These are phyloP conservation scores for Trichoderma cornu-damae DNA, from an alignment of 2,329 filamentous ascomycete genomes.

Conservation along the genomic window DNA sequence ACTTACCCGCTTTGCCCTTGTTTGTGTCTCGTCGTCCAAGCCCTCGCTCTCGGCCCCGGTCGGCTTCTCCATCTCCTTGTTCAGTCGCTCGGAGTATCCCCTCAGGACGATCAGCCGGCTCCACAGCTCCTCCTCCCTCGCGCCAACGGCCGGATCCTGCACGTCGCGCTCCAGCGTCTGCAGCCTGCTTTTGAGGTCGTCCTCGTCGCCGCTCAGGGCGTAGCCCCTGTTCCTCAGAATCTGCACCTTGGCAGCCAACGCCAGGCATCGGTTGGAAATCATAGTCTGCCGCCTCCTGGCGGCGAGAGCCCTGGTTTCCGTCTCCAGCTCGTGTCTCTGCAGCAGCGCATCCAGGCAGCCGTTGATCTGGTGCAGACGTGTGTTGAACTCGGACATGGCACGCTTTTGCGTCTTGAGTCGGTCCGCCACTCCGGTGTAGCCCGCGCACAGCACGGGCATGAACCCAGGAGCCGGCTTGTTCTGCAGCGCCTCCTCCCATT, in stretches of 20 bases:
- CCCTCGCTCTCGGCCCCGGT: slow-evolving; percentile 51
- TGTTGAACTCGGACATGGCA: slow-evolving; percentile 64
- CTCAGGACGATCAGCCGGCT: slow-evolving; percentile 70
- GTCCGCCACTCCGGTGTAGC: slow-evolving; percentile 66
- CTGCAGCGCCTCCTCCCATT: slow-evolving; percentile 79
- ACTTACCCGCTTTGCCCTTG: slow-evolving; percentile 68
- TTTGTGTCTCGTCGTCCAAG: slow-evolving; percentile 64
- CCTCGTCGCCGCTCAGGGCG: slow-evolving; percentile 72
- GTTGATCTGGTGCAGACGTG: slow-evolving; percentile 74
- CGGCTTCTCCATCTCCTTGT: slow-evolving; percentile 67
- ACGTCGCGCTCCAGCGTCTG: slow-evolving; percentile 62
- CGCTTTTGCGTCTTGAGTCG: slow-evolving; percentile 68
- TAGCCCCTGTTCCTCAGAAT: slow-evolving; percentile 77
- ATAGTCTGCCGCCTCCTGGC: slow-evolving; percentile 67
- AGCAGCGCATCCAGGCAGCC: slow-evolving; percentile 65
- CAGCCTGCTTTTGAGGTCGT: slow-evolving; percentile 69
- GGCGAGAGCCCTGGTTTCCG: slow-evolving; percentile 67
- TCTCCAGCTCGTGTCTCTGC: slow-evolving; percentile 69
- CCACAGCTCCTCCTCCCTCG: slow-evolving; percentile 80
- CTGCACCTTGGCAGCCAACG: slow-evolving; percentile 73
- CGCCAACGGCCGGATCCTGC: slow-evolving; percentile 68
- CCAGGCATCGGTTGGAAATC: slow-evolving; percentile 66
- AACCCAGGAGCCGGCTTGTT: slow-evolving; percentile 72
- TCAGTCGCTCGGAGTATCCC: slow-evolving; percentile 66
- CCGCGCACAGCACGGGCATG: slow-evolving; percentile 70